Conservation (phyloP, 345 rosid genomes). For the Populus simonii region DNA sequence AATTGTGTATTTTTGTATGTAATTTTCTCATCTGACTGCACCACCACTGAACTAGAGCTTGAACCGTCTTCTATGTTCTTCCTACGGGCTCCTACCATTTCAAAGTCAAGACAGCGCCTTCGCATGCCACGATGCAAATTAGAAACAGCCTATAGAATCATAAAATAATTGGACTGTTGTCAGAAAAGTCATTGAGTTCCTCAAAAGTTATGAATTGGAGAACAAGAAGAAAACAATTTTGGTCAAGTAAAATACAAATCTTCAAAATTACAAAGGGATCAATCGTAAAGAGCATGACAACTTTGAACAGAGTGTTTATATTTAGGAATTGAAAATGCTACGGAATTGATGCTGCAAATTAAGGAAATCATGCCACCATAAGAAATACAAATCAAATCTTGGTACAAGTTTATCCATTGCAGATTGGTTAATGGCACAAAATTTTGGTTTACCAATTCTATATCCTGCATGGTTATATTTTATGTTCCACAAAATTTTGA, state of each 20-base stretch:
- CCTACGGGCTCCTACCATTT: slow-evolving; percentile 52
- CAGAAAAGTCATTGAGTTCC: not conserved
- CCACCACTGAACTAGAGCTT: slow-evolving; percentile 21
- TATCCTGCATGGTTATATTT: not conserved
- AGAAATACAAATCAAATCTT: not conserved
- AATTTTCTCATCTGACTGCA: slow-evolving; percentile 27
- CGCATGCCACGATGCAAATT: slow-evolving; percentile 75
- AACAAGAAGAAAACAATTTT: not conserved
- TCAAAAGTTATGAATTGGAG: not conserved
- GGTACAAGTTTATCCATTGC: not conserved
- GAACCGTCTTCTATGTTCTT: slow-evolving; percentile 41
- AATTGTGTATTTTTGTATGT: slow-evolving; percentile 32
- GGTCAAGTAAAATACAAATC: not conserved
- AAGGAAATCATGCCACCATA: not conserved
- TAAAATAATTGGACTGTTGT: slow-evolving; percentile 3
- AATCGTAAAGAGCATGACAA: not conserved
- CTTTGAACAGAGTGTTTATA: not conserved
- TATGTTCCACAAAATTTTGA: not conserved
- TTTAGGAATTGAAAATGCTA: not conserved
- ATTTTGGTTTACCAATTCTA: not conserved
- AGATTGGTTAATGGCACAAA: not conserved
- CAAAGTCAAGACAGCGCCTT: slow-evolving; percentile 95
- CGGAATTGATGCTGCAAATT: not conserved
- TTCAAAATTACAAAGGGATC: not conserved
- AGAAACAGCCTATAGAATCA: slow-evolving; percentile 44